phyloP scores from a whole-genome alignment of 768 basidiomycete species.

The Agrocybe praecox region DNA sequence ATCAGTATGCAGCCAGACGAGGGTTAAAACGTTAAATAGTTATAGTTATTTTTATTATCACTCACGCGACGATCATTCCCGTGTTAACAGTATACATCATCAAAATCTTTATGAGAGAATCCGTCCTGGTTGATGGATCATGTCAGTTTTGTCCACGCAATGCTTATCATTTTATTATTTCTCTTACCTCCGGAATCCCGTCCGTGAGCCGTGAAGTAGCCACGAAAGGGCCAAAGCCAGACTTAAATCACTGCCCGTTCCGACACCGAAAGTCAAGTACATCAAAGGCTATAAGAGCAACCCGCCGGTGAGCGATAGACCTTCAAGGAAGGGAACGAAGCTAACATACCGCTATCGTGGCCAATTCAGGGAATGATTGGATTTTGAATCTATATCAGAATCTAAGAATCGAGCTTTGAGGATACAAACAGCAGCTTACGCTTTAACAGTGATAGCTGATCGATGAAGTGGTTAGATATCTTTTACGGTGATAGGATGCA shows the following conservation, averaged over 20 bases:
- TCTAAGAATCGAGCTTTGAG: background rate
- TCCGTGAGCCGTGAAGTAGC: slow-evolving; percentile 48
- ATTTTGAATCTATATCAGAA: slow-evolving; percentile 38
- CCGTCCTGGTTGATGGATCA: slow-evolving; percentile 38
- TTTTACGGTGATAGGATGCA: background rate
- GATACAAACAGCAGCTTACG: slow-evolving; percentile 33
- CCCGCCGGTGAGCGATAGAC: background rate
- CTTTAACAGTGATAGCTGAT: slow-evolving; percentile 54
- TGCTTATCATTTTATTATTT: background rate
- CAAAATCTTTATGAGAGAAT: slow-evolving; percentile 48
- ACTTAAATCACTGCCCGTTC: slow-evolving; percentile 52
- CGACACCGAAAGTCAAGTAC: slow-evolving; percentile 53
- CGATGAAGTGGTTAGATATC: background rate
- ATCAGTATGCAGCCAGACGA: background rate
- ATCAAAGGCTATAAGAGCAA: slow-evolving; percentile 41
- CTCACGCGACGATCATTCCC: slow-evolving; percentile 47
- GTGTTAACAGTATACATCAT: slow-evolving; percentile 59
- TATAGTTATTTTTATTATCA: background rate
- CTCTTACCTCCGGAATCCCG: slow-evolving; percentile 49
- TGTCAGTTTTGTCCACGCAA: background rate
- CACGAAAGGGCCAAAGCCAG: slow-evolving; percentile 52
- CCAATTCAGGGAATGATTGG: slow-evolving; percentile 35
- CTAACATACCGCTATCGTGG: slow-evolving; percentile 39
- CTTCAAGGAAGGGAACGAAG: background rate
- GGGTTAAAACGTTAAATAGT: background rate